phyloP scores from a whole-genome alignment of 768 basidiomycete species.

The Termitomyces sp. region DNA sequence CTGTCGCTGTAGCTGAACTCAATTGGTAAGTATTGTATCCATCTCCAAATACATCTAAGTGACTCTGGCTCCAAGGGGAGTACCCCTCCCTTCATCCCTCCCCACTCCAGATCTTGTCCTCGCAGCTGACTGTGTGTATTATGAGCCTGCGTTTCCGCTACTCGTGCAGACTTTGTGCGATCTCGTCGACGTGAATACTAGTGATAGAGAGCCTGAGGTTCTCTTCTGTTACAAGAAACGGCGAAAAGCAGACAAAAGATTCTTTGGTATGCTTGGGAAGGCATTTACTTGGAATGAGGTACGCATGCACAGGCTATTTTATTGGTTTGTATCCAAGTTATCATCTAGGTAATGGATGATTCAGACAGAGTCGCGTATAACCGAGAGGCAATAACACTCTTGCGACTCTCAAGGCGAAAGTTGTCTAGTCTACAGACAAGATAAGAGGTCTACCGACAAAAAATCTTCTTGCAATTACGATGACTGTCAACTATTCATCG shows the following conservation, averaged over 20 bases:
- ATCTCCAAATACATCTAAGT: constrained; percentile 5
- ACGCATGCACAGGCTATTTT: neutral
- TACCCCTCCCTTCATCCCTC: constrained; percentile 42
- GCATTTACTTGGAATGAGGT: constrained; percentile 14
- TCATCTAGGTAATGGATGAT: constrained; percentile 11
- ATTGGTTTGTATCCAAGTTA: neutral
- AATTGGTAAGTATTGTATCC: constrained; percentile 59
- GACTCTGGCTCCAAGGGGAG: constrained; percentile 50
- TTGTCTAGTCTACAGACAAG: neutral
- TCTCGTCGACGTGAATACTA: constrained; percentile 35
- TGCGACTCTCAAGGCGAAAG: constrained; percentile 9
- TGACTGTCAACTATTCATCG: neutral
- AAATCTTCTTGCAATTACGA: neutral
- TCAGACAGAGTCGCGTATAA: constrained; percentile 10
- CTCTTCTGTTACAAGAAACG: constrained; percentile 94
- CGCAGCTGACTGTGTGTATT: constrained; percentile 94
- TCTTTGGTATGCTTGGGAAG: constrained; percentile 12
- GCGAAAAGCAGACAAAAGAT: constrained; percentile 47
- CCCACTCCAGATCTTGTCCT: constrained; percentile 64
- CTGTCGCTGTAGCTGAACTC: constrained; percentile 61
- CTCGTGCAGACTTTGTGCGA: constrained; percentile 75
- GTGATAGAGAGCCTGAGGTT: constrained; percentile 48
- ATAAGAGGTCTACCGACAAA: neutral
- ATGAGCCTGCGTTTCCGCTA: constrained; percentile 87
- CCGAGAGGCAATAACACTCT: constrained; percentile 12